Conservation (phyloP, 2,329 filamentous ascomycete species). For the Colletotrichum sp. region DNA sequence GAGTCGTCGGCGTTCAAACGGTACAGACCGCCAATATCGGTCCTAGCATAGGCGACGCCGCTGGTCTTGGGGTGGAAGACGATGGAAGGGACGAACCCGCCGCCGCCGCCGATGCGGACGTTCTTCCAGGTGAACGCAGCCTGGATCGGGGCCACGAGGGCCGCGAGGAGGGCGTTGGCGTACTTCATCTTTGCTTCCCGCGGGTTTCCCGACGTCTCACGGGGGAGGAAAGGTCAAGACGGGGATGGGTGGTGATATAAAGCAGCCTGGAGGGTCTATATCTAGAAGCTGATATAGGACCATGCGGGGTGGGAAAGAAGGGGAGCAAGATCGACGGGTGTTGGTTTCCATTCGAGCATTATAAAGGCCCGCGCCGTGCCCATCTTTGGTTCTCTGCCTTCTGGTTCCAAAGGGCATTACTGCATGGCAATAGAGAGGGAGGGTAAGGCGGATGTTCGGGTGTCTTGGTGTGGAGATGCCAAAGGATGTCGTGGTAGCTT, state of each 20-base stretch:
- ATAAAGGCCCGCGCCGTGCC: background rate
- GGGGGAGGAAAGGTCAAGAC: background rate
- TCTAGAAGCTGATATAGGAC: background rate
- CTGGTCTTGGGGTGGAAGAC: conserved; percentile 58
- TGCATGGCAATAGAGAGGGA: background rate
- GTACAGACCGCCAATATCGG: conserved; percentile 64
- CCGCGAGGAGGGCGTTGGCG: conserved; percentile 7
- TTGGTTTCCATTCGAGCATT: background rate
- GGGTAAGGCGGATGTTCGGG: background rate
- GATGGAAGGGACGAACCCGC: conserved; percentile 61
- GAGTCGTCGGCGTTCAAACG: conserved; percentile 59
- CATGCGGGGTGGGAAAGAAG: background rate
- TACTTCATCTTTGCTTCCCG: conserved; percentile 13
- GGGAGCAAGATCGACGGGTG: background rate
- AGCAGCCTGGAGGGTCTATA: background rate
- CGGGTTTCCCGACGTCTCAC: background rate
- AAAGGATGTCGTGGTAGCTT: background rate
- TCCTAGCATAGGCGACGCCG: conserved; percentile 60
- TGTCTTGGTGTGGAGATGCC: background rate
- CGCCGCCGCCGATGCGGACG: conserved; percentile 60
- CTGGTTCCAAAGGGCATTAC: background rate
- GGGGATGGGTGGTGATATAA: background rate
- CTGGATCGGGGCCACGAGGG: conserved; percentile 26
- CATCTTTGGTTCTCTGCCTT: background rate
- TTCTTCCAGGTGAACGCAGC: conserved; percentile 53